These are phyloP conservation scores for Fusarium nematophilum DNA, from an alignment of 2,329 filamentous ascomycete genomes.

Conservation along the genomic window DNA sequence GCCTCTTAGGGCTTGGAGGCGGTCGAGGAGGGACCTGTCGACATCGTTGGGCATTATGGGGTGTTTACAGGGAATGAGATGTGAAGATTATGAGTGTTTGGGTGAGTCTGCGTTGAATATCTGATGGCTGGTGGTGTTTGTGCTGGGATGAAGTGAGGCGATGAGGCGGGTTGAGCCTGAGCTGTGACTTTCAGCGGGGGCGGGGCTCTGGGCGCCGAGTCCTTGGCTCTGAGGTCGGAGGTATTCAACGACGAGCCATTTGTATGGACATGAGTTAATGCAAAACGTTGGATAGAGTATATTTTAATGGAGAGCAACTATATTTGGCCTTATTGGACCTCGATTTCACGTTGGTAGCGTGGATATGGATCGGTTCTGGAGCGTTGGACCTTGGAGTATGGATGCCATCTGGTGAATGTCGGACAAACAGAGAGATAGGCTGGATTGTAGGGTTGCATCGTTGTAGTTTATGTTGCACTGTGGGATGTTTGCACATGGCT, in stretches of 20 bases:
- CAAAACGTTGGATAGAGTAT: background rate
- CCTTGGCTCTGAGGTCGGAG: slow-evolving; percentile 7
- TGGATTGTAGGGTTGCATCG: too few species aligned
- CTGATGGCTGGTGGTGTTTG: background rate
- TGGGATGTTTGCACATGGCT: too few species aligned
- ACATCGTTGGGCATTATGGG: slow-evolving; percentile 49
- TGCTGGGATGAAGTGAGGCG: slow-evolving; percentile 14
- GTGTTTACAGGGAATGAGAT: too few species aligned
- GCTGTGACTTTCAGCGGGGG: slow-evolving; percentile 27
- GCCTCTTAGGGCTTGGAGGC: slow-evolving; percentile 63
- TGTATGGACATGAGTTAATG: background rate
- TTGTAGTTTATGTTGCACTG: too few species aligned
- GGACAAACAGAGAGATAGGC: too few species aligned
- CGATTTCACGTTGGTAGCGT: too few species aligned
- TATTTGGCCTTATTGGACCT: too few species aligned
- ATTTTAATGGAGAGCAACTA: too few species aligned
- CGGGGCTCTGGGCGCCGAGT: slow-evolving; percentile 21
- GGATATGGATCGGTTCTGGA: too few species aligned
- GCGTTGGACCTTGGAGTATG: too few species aligned
- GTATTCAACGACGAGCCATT: background rate
- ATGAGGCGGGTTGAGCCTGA: background rate
- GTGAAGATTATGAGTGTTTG: background rate
- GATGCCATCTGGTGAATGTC: too few species aligned
- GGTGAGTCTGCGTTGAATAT: background rate
- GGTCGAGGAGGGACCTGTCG: slow-evolving; percentile 63